Evolutionary conservation across 768 basidiomycete species (phyloP).

Genomic region (Trametes cubensis): DNA sequence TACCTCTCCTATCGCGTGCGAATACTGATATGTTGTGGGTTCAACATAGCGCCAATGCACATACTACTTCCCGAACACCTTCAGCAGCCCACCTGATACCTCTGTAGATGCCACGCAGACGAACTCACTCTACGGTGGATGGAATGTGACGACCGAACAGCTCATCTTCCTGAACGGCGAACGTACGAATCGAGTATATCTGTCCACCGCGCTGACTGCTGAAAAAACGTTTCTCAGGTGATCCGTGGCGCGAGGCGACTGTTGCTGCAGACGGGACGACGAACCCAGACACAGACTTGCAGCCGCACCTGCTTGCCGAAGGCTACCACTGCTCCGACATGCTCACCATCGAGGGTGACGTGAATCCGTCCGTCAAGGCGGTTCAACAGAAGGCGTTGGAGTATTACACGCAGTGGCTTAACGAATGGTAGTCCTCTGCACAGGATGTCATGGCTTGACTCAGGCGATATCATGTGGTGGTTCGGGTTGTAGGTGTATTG

Average conservation of each 20-base stretch:
- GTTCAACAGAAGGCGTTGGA: slow-evolving; percentile 58
- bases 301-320: slow-evolving; percentile 58
- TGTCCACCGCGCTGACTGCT: background rate
- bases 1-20: too few relatives aligned
- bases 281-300: slow-evolving; percentile 47
- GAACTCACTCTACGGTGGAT: slow-evolving; percentile 58
- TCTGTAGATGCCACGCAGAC: slow-evolving; percentile 46
- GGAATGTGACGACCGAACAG: slow-evolving; percentile 57
- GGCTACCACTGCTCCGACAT: slow-evolving; percentile 78
- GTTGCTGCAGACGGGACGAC: slow-evolving; percentile 56
- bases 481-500: too few relatives aligned
- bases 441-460: too few relatives aligned
- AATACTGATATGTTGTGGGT: too few relatives aligned
- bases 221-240: slow-evolving; percentile 51
- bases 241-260: slow-evolving; percentile 74
- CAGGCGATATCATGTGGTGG: too few relatives aligned
- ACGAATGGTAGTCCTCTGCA: slow-evolving; percentile 31
- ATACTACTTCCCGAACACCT: slow-evolving; percentile 64
- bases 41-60: slow-evolving; percentile 55
- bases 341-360: slow-evolving; percentile 39
- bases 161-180: slow-evolving; percentile 73
- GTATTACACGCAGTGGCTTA: slow-evolving; percentile 61
- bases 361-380: slow-evolving; percentile 52
- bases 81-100: slow-evolving; percentile 39
- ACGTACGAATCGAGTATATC: slow-evolving; percentile 47